These are phyloP conservation scores for Cylindrotheca closterium DNA, from an alignment of 108 stramenopile genomes.

Conservation along the genomic window DNA sequence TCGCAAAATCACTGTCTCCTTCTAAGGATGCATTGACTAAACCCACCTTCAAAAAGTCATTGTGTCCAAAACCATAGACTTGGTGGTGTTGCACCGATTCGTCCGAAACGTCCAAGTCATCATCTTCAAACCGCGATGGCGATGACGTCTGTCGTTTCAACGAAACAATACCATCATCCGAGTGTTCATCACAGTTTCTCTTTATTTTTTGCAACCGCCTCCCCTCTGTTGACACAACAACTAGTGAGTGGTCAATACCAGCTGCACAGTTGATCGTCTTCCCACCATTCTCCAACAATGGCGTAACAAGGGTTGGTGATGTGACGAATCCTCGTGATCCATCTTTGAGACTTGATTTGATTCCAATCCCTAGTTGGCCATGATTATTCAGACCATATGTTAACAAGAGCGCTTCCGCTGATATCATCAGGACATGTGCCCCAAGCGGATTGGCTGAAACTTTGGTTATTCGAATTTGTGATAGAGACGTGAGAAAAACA, in stretches of 20 bases:
- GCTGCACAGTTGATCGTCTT: conserved; percentile 80
- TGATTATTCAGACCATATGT: conserved; percentile 74
- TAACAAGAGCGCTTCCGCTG: conserved; percentile 73
- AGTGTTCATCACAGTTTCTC: conserved; percentile 18
- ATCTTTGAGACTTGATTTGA: conserved; percentile 21
- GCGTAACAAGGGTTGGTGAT: conserved; percentile 70
- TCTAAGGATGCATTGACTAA: conserved; percentile 35
- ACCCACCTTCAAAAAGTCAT: conserved; percentile 75
- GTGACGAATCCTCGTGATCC: conserved; percentile 32
- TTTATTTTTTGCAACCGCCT: conserved; percentile 41
- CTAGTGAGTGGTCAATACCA: conserved; percentile 75
- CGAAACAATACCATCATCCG: conserved; percentile 16
- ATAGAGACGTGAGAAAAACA: conserved; percentile 57
- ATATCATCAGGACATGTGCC: conserved; percentile 75
- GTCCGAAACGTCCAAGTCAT: conserved; percentile 1
- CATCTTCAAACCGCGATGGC: not conserved
- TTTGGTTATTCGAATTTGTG: conserved; percentile 63
- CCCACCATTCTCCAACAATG: conserved; percentile 81
- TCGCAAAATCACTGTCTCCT: conserved; percentile 33
- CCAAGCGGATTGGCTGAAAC: conserved; percentile 82
- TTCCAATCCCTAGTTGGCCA: conserved; percentile 78
- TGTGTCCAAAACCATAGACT: conserved; percentile 83
- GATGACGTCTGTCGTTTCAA: not conserved
- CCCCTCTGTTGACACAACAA: conserved; percentile 71
- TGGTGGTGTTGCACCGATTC: conserved; percentile 63